Percentiles rank a stretch among this genome's conserved stretches.
Conservation (phyloP, 2,329 filamentous ascomycete genomes). For the Nemania sp. region DNA sequence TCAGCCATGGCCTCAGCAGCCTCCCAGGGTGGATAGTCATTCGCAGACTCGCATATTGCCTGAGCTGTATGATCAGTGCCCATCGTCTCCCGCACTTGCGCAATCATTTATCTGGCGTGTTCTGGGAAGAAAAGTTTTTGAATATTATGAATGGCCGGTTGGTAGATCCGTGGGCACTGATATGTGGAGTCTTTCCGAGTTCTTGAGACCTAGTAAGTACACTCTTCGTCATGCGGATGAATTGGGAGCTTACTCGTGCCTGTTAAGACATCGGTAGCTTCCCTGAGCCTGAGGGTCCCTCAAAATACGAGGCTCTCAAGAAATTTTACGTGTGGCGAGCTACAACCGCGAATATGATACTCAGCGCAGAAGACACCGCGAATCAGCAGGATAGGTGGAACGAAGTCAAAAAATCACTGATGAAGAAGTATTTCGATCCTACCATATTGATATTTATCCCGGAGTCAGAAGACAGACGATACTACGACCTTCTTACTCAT, state of each 20-base stretch:
- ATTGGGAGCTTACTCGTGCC: neutral
- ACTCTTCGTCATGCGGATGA: neutral
- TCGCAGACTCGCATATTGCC: neutral
- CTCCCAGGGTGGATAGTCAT: neutral
- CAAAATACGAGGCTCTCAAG: neutral
- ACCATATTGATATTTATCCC: neutral
- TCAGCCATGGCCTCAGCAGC: neutral
- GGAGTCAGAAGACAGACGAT: neutral
- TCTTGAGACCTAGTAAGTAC: conserved; percentile 2
- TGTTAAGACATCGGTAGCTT: neutral
- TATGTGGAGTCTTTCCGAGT: neutral
- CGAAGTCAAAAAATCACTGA: neutral
- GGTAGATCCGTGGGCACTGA: neutral
- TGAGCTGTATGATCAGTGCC: neutral
- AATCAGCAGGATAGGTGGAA: neutral
- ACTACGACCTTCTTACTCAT: neutral
- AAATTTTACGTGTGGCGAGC: conserved; percentile 10
- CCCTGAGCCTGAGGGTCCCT: neutral
- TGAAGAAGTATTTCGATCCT: neutral
- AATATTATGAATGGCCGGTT: neutral
- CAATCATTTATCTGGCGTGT: conserved; percentile 11
- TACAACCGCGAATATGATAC: conserved; percentile 3
- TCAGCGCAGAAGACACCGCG: neutral
- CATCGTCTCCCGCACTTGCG: neutral
- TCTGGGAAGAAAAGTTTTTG: neutral